A percentile compares a stretch with the other conserved stretches of the same genome.
Conservation (phyloP, 768 basidiomycete genomes). For the Tricholoma bakamatsutake region DNA sequence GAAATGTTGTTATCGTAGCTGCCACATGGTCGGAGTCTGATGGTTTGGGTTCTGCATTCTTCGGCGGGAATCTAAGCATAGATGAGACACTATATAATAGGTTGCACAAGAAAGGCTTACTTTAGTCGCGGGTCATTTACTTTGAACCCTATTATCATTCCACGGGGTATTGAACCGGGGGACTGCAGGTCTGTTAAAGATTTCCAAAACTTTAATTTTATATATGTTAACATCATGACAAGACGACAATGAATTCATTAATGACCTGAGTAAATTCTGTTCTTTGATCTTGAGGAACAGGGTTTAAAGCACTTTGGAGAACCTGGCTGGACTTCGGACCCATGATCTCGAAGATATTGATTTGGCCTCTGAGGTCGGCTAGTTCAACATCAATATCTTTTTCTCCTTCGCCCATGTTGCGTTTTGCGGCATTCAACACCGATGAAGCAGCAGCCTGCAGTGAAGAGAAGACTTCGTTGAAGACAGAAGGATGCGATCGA, state of each 20-base stretch:
- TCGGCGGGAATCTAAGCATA: constrained; percentile 70
- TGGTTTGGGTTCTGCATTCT: constrained; percentile 50
- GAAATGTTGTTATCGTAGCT: constrained; percentile 37
- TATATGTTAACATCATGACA: neutral
- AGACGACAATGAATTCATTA: neutral
- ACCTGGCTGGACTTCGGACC: constrained; percentile 81
- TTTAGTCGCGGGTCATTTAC: constrained; percentile 84
- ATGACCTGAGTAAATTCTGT: constrained; percentile 56
- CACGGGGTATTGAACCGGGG: constrained; percentile 62
- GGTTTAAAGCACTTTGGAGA: constrained; percentile 55
- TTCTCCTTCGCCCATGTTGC: constrained; percentile 13
- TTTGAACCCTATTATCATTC: constrained; percentile 72
- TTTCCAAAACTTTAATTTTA: constrained; percentile 56
- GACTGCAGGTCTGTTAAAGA: constrained; percentile 55
- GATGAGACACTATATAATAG: neutral
- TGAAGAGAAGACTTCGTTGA: constrained; percentile 47
- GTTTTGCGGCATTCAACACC: constrained; percentile 34
- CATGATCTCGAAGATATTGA: constrained; percentile 85
- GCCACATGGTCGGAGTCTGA: constrained; percentile 19
- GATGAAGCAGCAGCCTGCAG: constrained; percentile 47
- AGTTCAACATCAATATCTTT: constrained; percentile 49
- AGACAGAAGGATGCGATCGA: constrained; percentile 71
- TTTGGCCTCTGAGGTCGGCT: constrained; percentile 59
- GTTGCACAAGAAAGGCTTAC: constrained; percentile 35
- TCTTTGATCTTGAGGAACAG: constrained; percentile 40